Evolutionary conservation across 371 early-diverging fungal species (phyloP), one percentile per base, ranked within the genome.

Genomic region (Parasitella parasitica): DNA sequence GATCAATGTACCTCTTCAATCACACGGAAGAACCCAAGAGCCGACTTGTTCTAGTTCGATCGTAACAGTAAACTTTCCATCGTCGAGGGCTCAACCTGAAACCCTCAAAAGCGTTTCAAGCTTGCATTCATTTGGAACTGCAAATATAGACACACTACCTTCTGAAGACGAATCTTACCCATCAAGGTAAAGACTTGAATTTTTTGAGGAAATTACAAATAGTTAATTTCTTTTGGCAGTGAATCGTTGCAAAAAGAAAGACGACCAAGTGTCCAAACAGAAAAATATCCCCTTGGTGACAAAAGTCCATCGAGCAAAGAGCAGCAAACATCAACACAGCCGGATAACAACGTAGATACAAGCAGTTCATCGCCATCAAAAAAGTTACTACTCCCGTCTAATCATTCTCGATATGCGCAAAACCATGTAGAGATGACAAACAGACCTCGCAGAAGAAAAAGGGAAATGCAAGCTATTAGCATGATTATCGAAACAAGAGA

Each of bases 401-500:
- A 2, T 20, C 32, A 59, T 20, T 24, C 24, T 34, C 22, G n/a
- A 16, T 7, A n/a, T 18, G 30, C 22, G 15, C 18, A 35, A 3
- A 13, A 11, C 12, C 35, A 49, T 15, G 35, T 48, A 46, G 30
- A 39, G 26, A 15, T 32, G 8, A 13, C 37, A 18, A 58, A 28
- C 27, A 27, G 75, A 57, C 60, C 74, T 20, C 78, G 76, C 50
- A 72, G 83, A 13, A 75, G 77, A 60, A 72, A 76, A 52, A 72
- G 79, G 28, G 81, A 79, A 55, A 77, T 81, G 81, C 81, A 81
- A 30, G 70, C 81, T 0, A 79, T 83, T 22, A 78, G 73, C 34
- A 78, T 76, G 76, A 75, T 81, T 27, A 72, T 83, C 5, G 81
- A 83, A 35, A 81, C 83, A 8, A 66, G 54, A 36, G 81, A 83